phyloP scores from a whole-genome alignment of 2,329 filamentous ascomycete genomes.

The Cordyceps militaris region DNA sequence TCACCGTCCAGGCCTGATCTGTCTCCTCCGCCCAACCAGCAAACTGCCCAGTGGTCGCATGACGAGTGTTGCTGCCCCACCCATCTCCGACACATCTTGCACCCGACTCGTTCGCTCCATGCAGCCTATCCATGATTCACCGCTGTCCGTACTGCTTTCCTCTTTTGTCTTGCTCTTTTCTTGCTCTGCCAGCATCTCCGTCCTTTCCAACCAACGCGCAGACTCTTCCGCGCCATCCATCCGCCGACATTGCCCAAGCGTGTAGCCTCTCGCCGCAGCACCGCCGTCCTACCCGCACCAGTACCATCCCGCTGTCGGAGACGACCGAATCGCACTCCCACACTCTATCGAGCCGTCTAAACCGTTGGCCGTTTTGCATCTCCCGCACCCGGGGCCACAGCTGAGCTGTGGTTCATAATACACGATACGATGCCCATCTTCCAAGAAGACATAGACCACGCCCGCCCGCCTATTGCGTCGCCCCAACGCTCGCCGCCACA shows the following conservation, averaged over 20 bases:
- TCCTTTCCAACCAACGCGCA: background rate
- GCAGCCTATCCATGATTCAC: background rate
- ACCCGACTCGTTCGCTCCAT: constrained; percentile 2
- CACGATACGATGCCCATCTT: constrained; percentile 49
- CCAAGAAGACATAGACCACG: constrained; percentile 41
- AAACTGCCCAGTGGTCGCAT: constrained; percentile 7
- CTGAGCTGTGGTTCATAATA: constrained; percentile 29
- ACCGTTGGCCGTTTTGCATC: constrained; percentile 14
- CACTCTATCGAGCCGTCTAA: background rate
- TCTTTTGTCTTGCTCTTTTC: background rate
- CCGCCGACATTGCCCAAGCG: background rate
- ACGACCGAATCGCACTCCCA: background rate
- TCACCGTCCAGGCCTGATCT: constrained; percentile 4
- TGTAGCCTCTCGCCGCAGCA: background rate
- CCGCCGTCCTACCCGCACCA: background rate
- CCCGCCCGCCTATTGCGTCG: constrained; percentile 18
- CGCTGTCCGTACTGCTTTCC: background rate
- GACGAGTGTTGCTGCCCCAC: constrained; percentile 10
- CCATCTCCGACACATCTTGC: background rate
- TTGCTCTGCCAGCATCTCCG: background rate
- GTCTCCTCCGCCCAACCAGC: background rate
- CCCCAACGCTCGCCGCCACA: constrained; percentile 15
- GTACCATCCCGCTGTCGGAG: background rate
- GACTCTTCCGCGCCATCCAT: background rate
- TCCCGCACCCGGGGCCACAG: constrained; percentile 17